phyloP scores from a whole-genome alignment of 208 protist genomes.

The Wallacemonas collosoma region DNA sequence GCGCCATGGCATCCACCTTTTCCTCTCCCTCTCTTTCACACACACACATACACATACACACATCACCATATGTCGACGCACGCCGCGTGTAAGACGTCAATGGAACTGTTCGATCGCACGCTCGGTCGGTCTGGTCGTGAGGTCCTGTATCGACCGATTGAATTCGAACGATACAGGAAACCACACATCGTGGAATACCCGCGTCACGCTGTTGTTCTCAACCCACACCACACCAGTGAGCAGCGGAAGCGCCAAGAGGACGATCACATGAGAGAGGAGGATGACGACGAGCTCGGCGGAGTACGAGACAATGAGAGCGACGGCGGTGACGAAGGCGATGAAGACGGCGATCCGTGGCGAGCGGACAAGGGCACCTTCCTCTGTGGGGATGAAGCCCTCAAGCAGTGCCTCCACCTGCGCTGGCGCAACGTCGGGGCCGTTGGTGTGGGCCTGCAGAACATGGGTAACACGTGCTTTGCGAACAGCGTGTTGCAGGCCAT shows the following conservation, averaged over 20 bases:
- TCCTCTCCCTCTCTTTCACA: not conserved
- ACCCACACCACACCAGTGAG: conserved; percentile 77
- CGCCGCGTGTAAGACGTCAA: conserved; percentile 10
- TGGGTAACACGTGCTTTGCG: conserved; percentile 92
- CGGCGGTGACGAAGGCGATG: conserved; percentile 30
- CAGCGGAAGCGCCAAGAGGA: conserved; percentile 24
- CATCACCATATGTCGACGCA: no score
- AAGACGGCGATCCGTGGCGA: conserved; percentile 77
- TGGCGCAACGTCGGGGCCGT: conserved; percentile 58
- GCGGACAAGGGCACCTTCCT: conserved; percentile 47
- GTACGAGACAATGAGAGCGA: conserved; percentile 17
- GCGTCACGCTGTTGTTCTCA: conserved; percentile 85
- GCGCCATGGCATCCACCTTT: not conserved
- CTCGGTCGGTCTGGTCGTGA: conserved; percentile 61
- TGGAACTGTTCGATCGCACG: conserved; percentile 53
- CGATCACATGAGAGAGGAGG: conserved; percentile 7
- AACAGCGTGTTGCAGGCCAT: conserved; percentile 90
- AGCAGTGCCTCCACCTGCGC: conserved; percentile 56
- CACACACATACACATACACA: not conserved
- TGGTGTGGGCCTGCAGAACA: conserved; percentile 77
- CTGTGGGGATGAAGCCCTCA: conserved; percentile 57
- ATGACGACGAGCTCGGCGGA: conserved; percentile 14
- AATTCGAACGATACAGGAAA: conserved; percentile 87
- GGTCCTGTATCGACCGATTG: conserved; percentile 71
- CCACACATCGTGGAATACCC: conserved; percentile 84